Base-by-base conservation (phyloP, 1,284 basidiomycete genomes). In the Veloporphyrellus conicus region DNA sequence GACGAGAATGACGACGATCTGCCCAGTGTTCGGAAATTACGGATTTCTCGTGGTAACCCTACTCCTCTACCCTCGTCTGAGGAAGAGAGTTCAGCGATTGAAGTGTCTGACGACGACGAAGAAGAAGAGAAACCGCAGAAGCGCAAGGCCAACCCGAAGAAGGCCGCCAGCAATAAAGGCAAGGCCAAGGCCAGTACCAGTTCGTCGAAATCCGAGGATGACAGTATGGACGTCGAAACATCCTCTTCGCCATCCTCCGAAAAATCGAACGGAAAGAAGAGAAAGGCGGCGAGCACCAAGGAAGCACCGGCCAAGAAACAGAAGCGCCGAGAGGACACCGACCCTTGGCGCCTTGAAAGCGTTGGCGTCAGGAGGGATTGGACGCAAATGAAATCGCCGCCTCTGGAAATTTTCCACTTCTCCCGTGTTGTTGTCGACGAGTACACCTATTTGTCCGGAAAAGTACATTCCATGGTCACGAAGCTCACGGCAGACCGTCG, bases 381-480 rank as follows among this genome's bases (percentile, higher is more conserved):
- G 84, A 84, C 74, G 20, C 70, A 83, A 58, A 87, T 94, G 82
- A 77, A 80, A 39, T 78, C 82, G 0, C 92, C 93, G 0, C 85
- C 92, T 12, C 70, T 96, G 43, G 91, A 95, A 67, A 88, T 93
- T 77, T 96, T 97, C 77, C 79, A 91, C 67, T 95, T 90, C 65
- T 76, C 88, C 7, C 85, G 93, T 3, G 80, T 90, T 41, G 87
- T 96, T 43, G 84, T 96, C 39, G 94, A 97, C 69, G 93, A 97
- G 66, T 97, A 95, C 67, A 95, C 93, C 1, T 97, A 97, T 63
- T 76, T 95, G 14, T 83, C 87, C 31, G 90, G 87, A 45, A 84
- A 88, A 58, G 76, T 84, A 8, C 84, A 90, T 47, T 76, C 89
- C 1, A 78, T 93, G 57, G 77, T 95, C 25, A 90, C 90, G 3